Base-by-base conservation (phyloP, 352 stramenopile genomes). In the Globisporangium rhizosaccharum region DNA sequence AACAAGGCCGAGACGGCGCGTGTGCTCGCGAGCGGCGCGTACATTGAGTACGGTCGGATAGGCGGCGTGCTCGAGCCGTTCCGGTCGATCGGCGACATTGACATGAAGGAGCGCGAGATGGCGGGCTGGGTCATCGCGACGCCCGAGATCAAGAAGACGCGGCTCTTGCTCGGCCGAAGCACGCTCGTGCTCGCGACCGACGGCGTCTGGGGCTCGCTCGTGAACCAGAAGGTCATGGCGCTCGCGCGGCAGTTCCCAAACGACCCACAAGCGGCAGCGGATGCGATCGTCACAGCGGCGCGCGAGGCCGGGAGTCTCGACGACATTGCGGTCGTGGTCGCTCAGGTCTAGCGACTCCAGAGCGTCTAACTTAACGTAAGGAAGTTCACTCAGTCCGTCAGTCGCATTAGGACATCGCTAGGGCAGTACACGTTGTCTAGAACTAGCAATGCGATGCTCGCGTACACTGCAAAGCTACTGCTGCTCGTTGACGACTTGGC, bases 51-150 rank as follows among this genome's bases (percentile, higher is more conserved):
- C 56, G 75, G 75, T 14, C 81, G 84, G 11, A 78, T 96, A 41
- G 79, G 83, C 23, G 87, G 87, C 17, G 70, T 92, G 36, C 52
- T 96, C 6, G 87, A 90, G 37, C 84, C 89, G 2, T 93, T 90
- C n/a, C 72, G 88, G 23, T 82, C 78, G 6, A 87, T 96, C 33
- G 87, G 88, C 20, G 88, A 96, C 53, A 80, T 91, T n/a, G 83
- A 92, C 55, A 74, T 91, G 69, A 93, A 93, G 61, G 70, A 71
- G 39, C 64, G 66, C 17, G 73, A 73, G 42, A 91, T 93, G 83
- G 65, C 76, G 42, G 75, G 82, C 51, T 91, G 79, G 81, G 80
- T 91, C 36, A 83, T 93, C 41, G 59, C 81, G 17, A 87, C 76
- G 37, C 81, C 81, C 7, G 80, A 91, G 64, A 78, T 93, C 52